Base-by-base conservation (phyloP, 1,284 basidiomycete species). In the Sanghuangporus weigelae region DNA sequence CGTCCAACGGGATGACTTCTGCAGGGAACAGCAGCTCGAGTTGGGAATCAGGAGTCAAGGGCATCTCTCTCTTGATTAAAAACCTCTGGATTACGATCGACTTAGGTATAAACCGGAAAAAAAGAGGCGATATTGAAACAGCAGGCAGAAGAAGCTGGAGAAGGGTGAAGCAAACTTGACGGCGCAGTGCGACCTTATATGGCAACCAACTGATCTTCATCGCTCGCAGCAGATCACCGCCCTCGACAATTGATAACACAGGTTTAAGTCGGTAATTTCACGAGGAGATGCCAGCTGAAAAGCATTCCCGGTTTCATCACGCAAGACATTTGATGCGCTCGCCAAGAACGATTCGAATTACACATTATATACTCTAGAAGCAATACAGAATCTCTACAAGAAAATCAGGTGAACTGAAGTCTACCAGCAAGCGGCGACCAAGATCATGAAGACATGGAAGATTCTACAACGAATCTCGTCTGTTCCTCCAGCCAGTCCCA, bases 1-100 rank as follows among this genome's bases (percentile, higher is more conserved):
- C 83, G 39, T 87, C 81, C 2, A 73, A 69, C 0, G 89, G 84
- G 70, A 93, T 88, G 71, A 89, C 78, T 51, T 84, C 78, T 39
- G 85, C 71, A 38, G 87, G 79, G 76, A 95, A 95, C 64, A 90
- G 78, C 53, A 96, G 84, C 69, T 92, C 86, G 64, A 95, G 87
- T 53, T 84, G 72, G 54, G 76, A 75, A 71, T 92, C 88, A 36
- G 85, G 83, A 7, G 90, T 92, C 76, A 89, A 84, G 51, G 75
- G 69, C 76, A 76, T 76, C 3, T 35, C 46, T 46, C 26, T 14
- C 42, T 16, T 10, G 48, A 49, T 21, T 16, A 4, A 31, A 44
- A n/a, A 3, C n/a, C n/a, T 44, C 42, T 12, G 11, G 12, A 14
- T 44, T 44, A 44, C 11, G 11, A 14, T 44, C 4, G 12, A 14